phyloP scores from a whole-genome alignment of 1,284 basidiomycete genomes.

The Trametes pubescens region DNA sequence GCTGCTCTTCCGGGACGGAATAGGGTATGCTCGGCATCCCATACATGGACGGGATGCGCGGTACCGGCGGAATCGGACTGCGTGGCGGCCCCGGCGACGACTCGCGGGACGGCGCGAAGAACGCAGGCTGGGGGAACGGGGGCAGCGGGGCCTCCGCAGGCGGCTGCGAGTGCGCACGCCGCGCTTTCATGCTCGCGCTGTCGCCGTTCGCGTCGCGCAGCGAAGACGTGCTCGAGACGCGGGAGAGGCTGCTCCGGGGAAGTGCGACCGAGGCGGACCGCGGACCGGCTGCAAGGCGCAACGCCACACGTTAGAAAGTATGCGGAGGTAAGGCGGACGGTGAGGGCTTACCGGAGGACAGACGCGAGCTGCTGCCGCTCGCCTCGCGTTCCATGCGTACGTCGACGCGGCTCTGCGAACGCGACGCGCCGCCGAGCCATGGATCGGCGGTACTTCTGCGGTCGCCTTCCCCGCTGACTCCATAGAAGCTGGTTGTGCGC shows the following conservation, averaged over 20 bases:
- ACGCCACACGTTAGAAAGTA: background rate
- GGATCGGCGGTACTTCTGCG: slow-evolving; percentile 40
- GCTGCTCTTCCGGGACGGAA: background rate
- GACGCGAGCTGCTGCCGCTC: slow-evolving; percentile 26
- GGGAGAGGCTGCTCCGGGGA: slow-evolving; percentile 27
- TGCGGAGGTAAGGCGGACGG: background rate
- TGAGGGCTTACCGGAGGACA: slow-evolving; percentile 18
- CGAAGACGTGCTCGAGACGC: slow-evolving; percentile 21
- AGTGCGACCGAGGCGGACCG: slow-evolving; percentile 9
- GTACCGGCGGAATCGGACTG: slow-evolving; percentile 34
- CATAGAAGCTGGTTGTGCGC: slow-evolving; percentile 18
- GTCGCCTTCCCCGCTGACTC: slow-evolving; percentile 18
- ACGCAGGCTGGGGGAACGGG: background rate
- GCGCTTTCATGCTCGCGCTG: slow-evolving; percentile 20
- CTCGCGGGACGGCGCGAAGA: background rate
- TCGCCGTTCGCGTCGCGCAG: slow-evolving; percentile 14
- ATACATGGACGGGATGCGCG: slow-evolving; percentile 35
- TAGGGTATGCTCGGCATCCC: slow-evolving; percentile 2
- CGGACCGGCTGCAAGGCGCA: slow-evolving; percentile 1
- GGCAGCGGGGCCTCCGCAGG: slow-evolving; percentile 18
- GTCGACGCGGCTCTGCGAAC: slow-evolving; percentile 21
- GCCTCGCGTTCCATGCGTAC: slow-evolving; percentile 14
- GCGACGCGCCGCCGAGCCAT: slow-evolving; percentile 38
- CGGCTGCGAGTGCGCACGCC: slow-evolving; percentile 29
- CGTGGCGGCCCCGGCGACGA: slow-evolving; percentile 15